Evolutionary conservation across 495 filamentous ascomycete species (phyloP), one percentile per base, ranked within the genome.

Genomic region (Melanomma pulvis-pyrius): DNA sequence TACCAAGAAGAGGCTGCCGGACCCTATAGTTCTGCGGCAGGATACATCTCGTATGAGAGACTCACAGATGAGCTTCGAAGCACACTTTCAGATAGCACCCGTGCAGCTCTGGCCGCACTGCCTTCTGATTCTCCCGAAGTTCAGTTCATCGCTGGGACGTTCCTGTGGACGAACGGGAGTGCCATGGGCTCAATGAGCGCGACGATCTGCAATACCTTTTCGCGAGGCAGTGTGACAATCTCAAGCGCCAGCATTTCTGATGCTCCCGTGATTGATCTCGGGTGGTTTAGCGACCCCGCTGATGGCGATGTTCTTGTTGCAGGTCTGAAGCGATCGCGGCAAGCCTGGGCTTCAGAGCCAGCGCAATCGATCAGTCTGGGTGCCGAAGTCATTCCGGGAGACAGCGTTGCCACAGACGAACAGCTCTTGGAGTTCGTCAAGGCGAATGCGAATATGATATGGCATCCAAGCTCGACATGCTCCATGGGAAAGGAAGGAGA

Each of bases 1-100:
- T 62, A 53, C 32, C 32, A 41, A 30, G 49, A 52, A 24, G 32
- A 62, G 5, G 59, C 48, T n/a, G 32, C 48, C 11, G 58, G 58
- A 13, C 58, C 44, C n/a, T 36, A 30, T 21, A 61, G 44, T 25
- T 49, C 58, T n/a, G 47, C 29, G 0, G 44, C 44, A 22, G 58
- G 62, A 59, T 0, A 68, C 66, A 17, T 84, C 82, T 9, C 72
- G 77, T 11, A 32, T 34, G 51, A 58, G 12, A 24, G 54, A 59
- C 41, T 52, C 3, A 47, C 59, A 2, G 48, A 61, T 13, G 83
- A 82, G 19, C 32, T 62, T 74, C 34, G 77, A 70, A 17, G 29
- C 22, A 29, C 34, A 15, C 34, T 70, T 21, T 49, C 58, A 17
- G 30, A 34, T 30, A 29, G 29, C 5, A 61, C 70, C 19, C 39